phyloP scores from a whole-genome alignment of 768 basidiomycete genomes.

The Rhizopogon vinicolor region DNA sequence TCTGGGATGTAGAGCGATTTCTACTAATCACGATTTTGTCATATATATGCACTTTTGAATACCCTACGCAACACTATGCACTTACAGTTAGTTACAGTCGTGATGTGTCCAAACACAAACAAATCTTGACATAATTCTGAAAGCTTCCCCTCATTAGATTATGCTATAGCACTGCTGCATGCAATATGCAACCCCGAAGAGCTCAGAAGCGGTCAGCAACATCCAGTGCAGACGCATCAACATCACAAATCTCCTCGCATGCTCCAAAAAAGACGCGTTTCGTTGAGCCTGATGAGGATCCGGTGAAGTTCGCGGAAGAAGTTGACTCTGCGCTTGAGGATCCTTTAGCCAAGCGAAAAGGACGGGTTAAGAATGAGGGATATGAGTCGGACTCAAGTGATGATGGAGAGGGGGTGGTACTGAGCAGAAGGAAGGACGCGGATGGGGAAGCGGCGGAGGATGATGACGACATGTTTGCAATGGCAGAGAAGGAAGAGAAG shows the following conservation, averaged over 20 bases:
- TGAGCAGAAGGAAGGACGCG: slow-evolving; percentile 59
- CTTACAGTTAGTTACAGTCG: not conserved
- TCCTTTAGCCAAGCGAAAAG: slow-evolving; percentile 56
- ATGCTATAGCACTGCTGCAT: not conserved
- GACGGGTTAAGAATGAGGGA: slow-evolving; percentile 77
- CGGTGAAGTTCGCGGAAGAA: slow-evolving; percentile 70
- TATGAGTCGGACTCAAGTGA: slow-evolving; percentile 95
- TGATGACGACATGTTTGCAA: slow-evolving; percentile 76
- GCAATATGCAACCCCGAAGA: slow-evolving; percentile 32
- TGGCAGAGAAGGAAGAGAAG: slow-evolving; percentile 55
- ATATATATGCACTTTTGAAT: not conserved
- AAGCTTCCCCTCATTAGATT: too few species aligned
- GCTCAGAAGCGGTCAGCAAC: slow-evolving; percentile 40
- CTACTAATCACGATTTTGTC: not conserved
- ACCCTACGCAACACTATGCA: not conserved
- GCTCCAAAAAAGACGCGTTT: slow-evolving; percentile 72
- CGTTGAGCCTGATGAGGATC: slow-evolving; percentile 71
- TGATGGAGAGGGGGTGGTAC: slow-evolving; percentile 91
- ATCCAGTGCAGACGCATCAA: slow-evolving; percentile 27
- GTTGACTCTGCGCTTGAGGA: slow-evolving; percentile 72
- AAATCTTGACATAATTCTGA: slow-evolving; percentile 8
- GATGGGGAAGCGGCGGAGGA: slow-evolving; percentile 54
- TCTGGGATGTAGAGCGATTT: slow-evolving; percentile 3
- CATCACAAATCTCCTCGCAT: slow-evolving; percentile 21
- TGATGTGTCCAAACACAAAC: slow-evolving; percentile 14